A percentile compares a stretch with the other conserved stretches of the same genome.
Conservation (phyloP, 768 basidiomycete species). For the Clitopilus hobsonii region DNA sequence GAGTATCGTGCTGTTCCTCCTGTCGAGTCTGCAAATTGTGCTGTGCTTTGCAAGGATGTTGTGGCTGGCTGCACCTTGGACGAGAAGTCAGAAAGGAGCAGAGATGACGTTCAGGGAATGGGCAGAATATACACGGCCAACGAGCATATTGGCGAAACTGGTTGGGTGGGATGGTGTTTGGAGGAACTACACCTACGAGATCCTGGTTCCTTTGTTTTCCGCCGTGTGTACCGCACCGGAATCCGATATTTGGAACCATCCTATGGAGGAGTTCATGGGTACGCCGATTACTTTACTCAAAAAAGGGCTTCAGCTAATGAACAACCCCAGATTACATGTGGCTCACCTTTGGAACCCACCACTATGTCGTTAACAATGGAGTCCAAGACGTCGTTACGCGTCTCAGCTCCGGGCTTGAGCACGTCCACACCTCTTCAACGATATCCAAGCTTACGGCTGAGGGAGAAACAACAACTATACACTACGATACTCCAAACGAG, state of each 20-base stretch:
- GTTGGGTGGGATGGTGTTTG: slow-evolving; percentile 47
- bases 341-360: slow-evolving; percentile 60
- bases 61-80: slow-evolving; percentile 37
- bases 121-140: slow-evolving; percentile 38
- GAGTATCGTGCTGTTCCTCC: slow-evolving; percentile 29
- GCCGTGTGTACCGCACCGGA: slow-evolving; percentile 67
- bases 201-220: slow-evolving; percentile 65
- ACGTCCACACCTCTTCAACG: slow-evolving; percentile 52
- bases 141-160: slow-evolving; percentile 30
- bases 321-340: slow-evolving; percentile 58
- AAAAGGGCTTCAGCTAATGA: not conserved
- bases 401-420: slow-evolving; percentile 38
- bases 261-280: slow-evolving; percentile 65
- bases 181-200: slow-evolving; percentile 44
- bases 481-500: slow-evolving; percentile 26
- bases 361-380: slow-evolving; percentile 61
- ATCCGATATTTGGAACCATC: slow-evolving; percentile 50
- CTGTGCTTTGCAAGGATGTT: slow-evolving; percentile 43
- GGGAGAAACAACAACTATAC: slow-evolving; percentile 28
- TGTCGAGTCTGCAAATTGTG: slow-evolving; percentile 36
- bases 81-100: slow-evolving; percentile 21
- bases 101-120: slow-evolving; percentile 46
- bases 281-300: not conserved
- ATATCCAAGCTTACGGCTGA: slow-evolving; percentile 43
- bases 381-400: slow-evolving; percentile 52